Evolutionary conservation across 208 protist species (phyloP), one percentile per base, ranked within the genome.

Genomic region (Wallacemonas sp.): DNA sequence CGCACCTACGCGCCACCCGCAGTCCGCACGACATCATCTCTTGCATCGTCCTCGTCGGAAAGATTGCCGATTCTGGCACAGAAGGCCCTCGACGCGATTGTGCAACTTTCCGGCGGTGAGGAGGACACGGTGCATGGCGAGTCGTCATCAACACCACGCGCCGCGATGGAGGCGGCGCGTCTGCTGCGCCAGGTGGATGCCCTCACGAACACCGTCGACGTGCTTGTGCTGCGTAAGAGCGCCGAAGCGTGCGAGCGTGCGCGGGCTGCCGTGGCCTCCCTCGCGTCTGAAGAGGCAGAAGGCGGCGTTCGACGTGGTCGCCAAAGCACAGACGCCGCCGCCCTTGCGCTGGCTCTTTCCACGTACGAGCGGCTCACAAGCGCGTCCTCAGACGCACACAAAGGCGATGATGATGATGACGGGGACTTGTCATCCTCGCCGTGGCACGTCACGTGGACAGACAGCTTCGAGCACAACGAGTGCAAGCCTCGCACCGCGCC

Each of bases 391-490:
- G 44, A 56, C 22, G 34, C 54, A 3, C 42, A 66, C 19, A 21
- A 58, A 6, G 36, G 19, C 8, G 61, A 27, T 56, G 42, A 19
- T 62, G 56, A 62, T 9, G 56, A 28, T 9, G 22, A 26, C 38
- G 27, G 36, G 8, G 38, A 19, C 33, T 2, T 36, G 21, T 36
- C 46, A 26, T 42, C 19, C 14, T 39, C 53, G 28, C 24, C 17
- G 59, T 54, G 1, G 15, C 15, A 8, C 31, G 58, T 94, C 22
- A 26, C 42, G 30, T 95, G 84, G 79, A 71, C 82, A 17, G 85
- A 95, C 33, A 91, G 78, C 28, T 89, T 92, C 60, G 89, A 95
- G 70, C 80, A 90, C 74, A 80, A 76, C 30, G 84, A 95, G 67
- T 92, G 91, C 70, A 77, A 81, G 49, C 89, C 89, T 0, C 72